Evolutionary conservation across 208 protist species (phyloP).

Genomic region (Leishmania guyanensis): DNA sequence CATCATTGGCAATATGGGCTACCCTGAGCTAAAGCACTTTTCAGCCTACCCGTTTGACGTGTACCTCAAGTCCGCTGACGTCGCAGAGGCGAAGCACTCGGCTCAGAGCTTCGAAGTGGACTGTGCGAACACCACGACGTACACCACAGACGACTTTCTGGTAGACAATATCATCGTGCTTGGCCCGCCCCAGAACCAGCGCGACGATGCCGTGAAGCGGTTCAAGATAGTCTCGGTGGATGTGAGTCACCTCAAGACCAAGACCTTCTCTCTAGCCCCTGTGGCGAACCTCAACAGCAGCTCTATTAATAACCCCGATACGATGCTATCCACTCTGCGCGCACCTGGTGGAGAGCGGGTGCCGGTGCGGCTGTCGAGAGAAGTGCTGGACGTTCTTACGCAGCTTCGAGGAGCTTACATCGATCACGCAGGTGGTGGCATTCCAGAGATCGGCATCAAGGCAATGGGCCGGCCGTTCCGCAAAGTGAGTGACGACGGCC

Average conservation of each 20-base stretch:
- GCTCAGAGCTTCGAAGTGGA: slow-evolving; percentile 42
- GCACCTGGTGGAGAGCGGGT: slow-evolving; percentile 37
- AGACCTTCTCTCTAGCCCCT: slow-evolving; percentile 27
- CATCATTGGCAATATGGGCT: slow-evolving; percentile 80
- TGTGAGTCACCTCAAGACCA: slow-evolving; percentile 57
- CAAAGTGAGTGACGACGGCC: slow-evolving; percentile 62
- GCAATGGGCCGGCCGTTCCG: slow-evolving; percentile 89
- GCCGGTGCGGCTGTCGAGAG: slow-evolving; percentile 43
- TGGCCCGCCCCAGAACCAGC: slow-evolving; percentile 77
- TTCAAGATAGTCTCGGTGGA: slow-evolving; percentile 88
- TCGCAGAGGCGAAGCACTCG: not conserved
- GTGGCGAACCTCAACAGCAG: slow-evolving; percentile 34
- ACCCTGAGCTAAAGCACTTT: slow-evolving; percentile 74
- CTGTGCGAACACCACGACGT: slow-evolving; percentile 38
- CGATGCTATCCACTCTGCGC: slow-evolving; percentile 41
- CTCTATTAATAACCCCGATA: slow-evolving; percentile 40
- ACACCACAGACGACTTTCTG: slow-evolving; percentile 87
- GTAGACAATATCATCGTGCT: slow-evolving; percentile 72
- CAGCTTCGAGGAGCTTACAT: slow-evolving; percentile 85
- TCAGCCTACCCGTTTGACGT: slow-evolving; percentile 85
- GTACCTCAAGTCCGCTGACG: slow-evolving; percentile 42
- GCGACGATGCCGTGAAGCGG: slow-evolving; percentile 78
- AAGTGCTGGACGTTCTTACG: slow-evolving; percentile 46
- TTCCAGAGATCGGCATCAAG: slow-evolving; percentile 92
- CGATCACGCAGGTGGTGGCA: slow-evolving; percentile 69